phyloP scores from a whole-genome alignment of 371 early-diverging fungal genomes.

The Mucor mucedo region DNA sequence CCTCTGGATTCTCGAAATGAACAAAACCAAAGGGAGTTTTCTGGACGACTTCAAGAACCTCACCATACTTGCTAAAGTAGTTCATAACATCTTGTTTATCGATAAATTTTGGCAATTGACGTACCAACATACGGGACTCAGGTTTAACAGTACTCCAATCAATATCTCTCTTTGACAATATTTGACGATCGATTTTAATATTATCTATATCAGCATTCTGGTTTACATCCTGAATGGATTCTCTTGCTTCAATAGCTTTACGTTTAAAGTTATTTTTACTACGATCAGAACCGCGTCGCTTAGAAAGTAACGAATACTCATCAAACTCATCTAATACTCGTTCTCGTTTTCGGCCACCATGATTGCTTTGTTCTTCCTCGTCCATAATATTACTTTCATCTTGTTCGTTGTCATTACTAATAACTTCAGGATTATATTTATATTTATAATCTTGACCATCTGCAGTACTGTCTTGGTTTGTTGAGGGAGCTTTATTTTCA shows the following conservation, averaged over 20 bases:
- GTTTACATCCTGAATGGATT: constrained; percentile 1
- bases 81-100: constrained; percentile 43
- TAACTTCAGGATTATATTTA: background rate
- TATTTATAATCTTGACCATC: constrained; percentile 6
- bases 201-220: constrained; percentile 5
- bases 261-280: constrained; percentile 2
- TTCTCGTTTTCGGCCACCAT: constrained; percentile 16
- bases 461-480: background rate
- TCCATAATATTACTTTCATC: background rate
- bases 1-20: constrained; percentile 45
- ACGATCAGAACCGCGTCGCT: constrained; percentile 18
- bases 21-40: constrained; percentile 48
- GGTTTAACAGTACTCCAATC: constrained; percentile 38
- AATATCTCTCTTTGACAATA: constrained; percentile 33
- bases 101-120: constrained; percentile 40
- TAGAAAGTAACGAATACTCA: constrained; percentile 54
- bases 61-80: constrained; percentile 54
- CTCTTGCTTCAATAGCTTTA: constrained; percentile 9
- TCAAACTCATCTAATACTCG: constrained; percentile 52
- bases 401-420: constrained; percentile 2
- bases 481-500: background rate
- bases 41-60: constrained; percentile 45
- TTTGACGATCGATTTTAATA: constrained; percentile 9
- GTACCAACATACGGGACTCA: constrained; percentile 52
- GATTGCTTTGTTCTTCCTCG: background rate